Percentiles rank a stretch among this genome's conserved stretches.
phyloP scores from a whole-genome alignment of 2,329 filamentous ascomycete species.

The Catunica adiposa region DNA sequence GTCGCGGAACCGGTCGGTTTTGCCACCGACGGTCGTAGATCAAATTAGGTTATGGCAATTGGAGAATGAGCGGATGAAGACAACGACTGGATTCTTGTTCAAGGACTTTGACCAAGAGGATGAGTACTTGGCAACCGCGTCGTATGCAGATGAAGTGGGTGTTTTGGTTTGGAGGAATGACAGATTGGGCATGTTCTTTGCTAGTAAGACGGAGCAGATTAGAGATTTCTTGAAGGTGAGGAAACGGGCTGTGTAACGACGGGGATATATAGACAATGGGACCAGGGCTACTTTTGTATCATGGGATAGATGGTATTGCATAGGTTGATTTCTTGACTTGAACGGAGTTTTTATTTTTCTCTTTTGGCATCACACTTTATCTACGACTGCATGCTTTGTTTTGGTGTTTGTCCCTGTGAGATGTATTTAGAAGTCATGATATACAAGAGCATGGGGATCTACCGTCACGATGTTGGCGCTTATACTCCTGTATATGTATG shows the following conservation, averaged over 20 bases:
- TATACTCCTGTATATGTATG: no score
- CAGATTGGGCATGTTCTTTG: slow-evolving; percentile 70
- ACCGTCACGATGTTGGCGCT: no score
- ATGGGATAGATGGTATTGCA: no score
- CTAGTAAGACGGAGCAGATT: slow-evolving; percentile 79
- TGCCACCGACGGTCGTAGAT: slow-evolving; percentile 91
- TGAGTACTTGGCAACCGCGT: slow-evolving; percentile 54
- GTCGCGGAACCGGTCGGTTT: slow-evolving; percentile 46
- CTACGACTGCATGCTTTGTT: no score
- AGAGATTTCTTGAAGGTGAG: slow-evolving; percentile 57
- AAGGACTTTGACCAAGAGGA: slow-evolving; percentile 61
- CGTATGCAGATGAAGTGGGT: slow-evolving; percentile 78
- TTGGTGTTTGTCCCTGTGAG: no score
- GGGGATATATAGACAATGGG: no score
- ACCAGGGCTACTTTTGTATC: no score
- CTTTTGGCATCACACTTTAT: no score
- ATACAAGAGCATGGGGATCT: no score
- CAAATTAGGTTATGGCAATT: slow-evolving; percentile 97
- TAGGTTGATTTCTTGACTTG: no score
- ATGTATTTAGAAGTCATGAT: no score
- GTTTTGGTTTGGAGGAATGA: slow-evolving; percentile 81
- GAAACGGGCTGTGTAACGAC: slow-evolving; percentile 26
- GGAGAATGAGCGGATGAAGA: slow-evolving; percentile 85
- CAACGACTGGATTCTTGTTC: slow-evolving; percentile 71
- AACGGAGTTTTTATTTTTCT: no score